phyloP scores from a whole-genome alignment of 345 rosid species.

The Lepidium didymum region DNA sequence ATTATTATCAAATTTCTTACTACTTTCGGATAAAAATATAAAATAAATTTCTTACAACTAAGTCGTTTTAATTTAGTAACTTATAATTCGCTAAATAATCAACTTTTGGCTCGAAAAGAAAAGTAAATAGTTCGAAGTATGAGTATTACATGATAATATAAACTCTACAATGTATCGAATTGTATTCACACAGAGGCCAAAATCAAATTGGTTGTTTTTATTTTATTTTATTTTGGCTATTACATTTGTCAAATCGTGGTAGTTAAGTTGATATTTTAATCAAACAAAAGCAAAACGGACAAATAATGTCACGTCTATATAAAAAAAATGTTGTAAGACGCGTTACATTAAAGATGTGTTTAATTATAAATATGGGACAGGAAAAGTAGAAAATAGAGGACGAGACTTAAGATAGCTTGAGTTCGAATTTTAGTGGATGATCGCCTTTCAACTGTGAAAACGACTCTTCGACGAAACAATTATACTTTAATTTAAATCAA shows the following conservation, averaged over 20 bases:
- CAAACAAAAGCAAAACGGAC: neutral
- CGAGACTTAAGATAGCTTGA: neutral
- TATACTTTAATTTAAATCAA: neutral
- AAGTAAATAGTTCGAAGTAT: no score
- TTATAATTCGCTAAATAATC: no score
- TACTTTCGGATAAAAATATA: neutral
- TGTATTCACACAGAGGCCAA: neutral
- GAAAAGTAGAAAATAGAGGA: neutral
- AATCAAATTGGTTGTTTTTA: neutral
- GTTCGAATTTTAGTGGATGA: neutral
- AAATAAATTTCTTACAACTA: neutral
- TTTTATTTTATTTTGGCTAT: neutral
- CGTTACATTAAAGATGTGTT: neutral
- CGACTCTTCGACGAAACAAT: neutral
- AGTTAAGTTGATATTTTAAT: neutral
- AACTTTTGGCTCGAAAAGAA: no score
- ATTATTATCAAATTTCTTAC: neutral
- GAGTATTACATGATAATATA: no score
- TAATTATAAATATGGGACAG: neutral
- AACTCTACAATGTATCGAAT: no score
- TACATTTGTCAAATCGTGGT: neutral
- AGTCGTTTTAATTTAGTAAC: neutral
- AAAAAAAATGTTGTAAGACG: neutral
- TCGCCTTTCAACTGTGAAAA: neutral
- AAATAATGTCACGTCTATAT: neutral